A percentile compares a stretch with the other conserved stretches of the same genome.
Conservation (phyloP, 495 filamentous ascomycete species). For the Symbiotaphrina buchneri region DNA sequence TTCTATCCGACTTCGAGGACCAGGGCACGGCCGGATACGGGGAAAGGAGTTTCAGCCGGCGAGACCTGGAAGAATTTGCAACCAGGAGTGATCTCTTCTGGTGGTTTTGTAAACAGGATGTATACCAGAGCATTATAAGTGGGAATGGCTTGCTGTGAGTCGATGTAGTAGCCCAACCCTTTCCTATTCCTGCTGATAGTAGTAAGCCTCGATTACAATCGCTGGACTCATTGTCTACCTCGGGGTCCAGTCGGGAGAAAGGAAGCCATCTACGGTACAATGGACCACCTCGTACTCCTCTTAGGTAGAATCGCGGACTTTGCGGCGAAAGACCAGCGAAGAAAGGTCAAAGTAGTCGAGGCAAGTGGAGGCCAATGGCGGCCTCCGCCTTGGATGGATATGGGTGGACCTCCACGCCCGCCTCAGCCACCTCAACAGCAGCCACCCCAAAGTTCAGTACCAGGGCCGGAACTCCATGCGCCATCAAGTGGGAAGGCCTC, state of each 20-base stretch:
- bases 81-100: constrained; percentile 77
- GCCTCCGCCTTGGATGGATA: constrained; percentile 13
- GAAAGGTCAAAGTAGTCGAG: constrained; percentile 44
- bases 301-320: constrained; percentile 70
- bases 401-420: constrained; percentile 5
- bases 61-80: constrained; percentile 58
- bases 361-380: constrained; percentile 31
- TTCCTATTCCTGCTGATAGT: too few species aligned
- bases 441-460: too few species aligned
- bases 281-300: constrained; percentile 67
- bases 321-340: constrained; percentile 47
- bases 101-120: constrained; percentile 92
- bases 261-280: constrained; percentile 67
- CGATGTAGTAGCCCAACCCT: background rate
- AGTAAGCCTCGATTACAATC: constrained; percentile 49
- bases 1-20: too few species aligned
- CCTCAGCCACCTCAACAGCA: constrained; percentile 9
- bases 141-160: constrained; percentile 69
- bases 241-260: constrained; percentile 55
- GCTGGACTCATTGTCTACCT: constrained; percentile 70
- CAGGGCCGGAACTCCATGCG: too few species aligned
- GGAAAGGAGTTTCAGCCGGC: constrained; percentile 27
- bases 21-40: too few species aligned
- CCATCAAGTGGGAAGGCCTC: constrained; percentile 1
- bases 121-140: constrained; percentile 74